phyloP scores from a whole-genome alignment of 1,284 basidiomycete genomes.

The Papiliotrema fonsecae region DNA sequence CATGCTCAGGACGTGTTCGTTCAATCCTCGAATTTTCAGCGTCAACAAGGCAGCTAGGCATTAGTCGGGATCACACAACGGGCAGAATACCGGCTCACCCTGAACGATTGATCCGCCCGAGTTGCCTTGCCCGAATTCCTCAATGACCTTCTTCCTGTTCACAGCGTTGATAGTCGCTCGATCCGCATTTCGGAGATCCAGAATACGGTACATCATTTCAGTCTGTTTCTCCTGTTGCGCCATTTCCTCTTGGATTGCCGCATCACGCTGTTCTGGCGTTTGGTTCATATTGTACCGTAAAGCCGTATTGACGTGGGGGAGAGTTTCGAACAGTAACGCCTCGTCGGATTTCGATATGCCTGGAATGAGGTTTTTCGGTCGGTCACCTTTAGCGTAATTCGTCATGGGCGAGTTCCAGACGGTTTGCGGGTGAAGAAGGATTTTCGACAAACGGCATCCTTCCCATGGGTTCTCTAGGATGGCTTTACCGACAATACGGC shows the following conservation, averaged over 20 bases:
- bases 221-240: conserved; percentile 57
- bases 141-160: conserved; percentile 74
- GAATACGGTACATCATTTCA: conserved; percentile 61
- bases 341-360: conserved; percentile 33
- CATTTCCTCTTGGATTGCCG: conserved; percentile 1
- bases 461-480: conserved; percentile 15
- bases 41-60: conserved; percentile 75
- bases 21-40: conserved; percentile 75
- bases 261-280: not conserved
- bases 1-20: conserved; percentile 64
- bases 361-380: conserved; percentile 31
- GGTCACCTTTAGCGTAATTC: conserved; percentile 29
- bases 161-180: conserved; percentile 77
- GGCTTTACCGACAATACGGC: not conserved
- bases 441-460: conserved; percentile 22
- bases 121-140: conserved; percentile 60
- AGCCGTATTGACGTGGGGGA: conserved; percentile 36
- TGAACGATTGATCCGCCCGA: conserved; percentile 76
- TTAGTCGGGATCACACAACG: not conserved
- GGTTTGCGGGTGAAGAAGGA: conserved; percentile 21
- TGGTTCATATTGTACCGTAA: conserved; percentile 15
- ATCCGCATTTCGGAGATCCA: conserved; percentile 83
- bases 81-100: conserved; percentile 54
- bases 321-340: conserved; percentile 36
- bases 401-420: conserved; percentile 38